Conservation (phyloP, 1,139 yeast genomes). For the Blastobotrys proliferans region DNA sequence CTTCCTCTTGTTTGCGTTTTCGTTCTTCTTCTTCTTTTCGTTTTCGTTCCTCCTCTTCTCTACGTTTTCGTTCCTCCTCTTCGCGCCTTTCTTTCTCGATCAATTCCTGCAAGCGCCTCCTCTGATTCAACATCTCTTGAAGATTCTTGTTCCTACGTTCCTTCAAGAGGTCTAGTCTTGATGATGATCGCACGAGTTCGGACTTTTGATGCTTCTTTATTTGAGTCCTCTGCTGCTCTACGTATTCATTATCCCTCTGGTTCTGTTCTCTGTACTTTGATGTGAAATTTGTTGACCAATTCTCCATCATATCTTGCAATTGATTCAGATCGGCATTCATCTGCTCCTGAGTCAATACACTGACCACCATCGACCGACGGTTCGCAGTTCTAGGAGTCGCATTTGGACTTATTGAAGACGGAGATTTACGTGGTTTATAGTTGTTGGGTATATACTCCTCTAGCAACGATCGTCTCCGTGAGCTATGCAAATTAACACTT, state of each 20-base stretch:
- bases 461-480: slow-evolving; percentile 10
- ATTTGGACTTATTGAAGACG: too few species aligned
- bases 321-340: slow-evolving; percentile 13
- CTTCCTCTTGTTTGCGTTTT: slow-evolving; percentile 21
- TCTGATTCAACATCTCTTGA: slow-evolving; percentile 11
- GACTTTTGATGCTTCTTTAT: slow-evolving; percentile 2
- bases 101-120: slow-evolving; percentile 14
- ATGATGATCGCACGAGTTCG: slow-evolving; percentile 9
- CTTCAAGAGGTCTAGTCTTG: slow-evolving; percentile 5
- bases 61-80: slow-evolving; percentile 11
- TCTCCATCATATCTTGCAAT: slow-evolving; percentile 12
- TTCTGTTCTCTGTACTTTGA: slow-evolving; percentile 13
- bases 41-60: slow-evolving; percentile 21
- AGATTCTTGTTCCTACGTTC: slow-evolving; percentile 11
- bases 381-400: background rate
- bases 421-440: too few species aligned
- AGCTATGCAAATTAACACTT: slow-evolving; percentile 6
- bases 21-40: slow-evolving; percentile 23
- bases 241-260: slow-evolving; percentile 21
- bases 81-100: slow-evolving; percentile 14
- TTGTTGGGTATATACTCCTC: too few species aligned
- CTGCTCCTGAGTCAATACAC: slow-evolving; percentile 10
- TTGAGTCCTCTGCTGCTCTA: slow-evolving; percentile 15
- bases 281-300: slow-evolving; percentile 10
- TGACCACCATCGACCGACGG: slow-evolving; percentile 1